Base-by-base conservation (phyloP, 2,329 filamentous ascomycete species). In the Geosmithia flava region DNA sequence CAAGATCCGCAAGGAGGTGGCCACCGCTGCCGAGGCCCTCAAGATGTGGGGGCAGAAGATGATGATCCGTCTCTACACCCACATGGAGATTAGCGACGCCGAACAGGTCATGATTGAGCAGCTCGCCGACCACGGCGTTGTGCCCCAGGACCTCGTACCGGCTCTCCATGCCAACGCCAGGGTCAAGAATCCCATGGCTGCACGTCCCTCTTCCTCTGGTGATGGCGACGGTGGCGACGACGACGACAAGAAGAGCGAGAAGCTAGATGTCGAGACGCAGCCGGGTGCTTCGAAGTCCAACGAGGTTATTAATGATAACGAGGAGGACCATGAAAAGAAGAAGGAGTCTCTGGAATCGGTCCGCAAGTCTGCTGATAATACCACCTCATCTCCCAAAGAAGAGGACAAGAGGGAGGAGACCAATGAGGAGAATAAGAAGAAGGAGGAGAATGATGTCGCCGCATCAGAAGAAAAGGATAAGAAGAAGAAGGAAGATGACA, bases 21-120 rank as follows among this genome's bases (percentile, higher is more conserved):
- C 78, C 29, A 68, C 83, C 51, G 79, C 85, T 1, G 69, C 81
- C 11, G 93, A 96, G 63, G 78, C 82, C 37, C 83, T 87, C 69
- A 85, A 85, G 64, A 96, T 96, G 85, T 98, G 91, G 91, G 82
- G 86, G 49, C 93, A 98, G 63, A 94, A 94, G 69, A 95, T 95
- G 76, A 98, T 98, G 90, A 81, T 96, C 51, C 81, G 91, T 20
- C 64, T 98, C 13, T 98, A 97, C 63, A 72, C 80, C 13, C 93
- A 98, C 65, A 98, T 98, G 93, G 93, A 98, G 51, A 94, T 98
- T 58, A 89, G 83, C 59, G 72, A 83, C 20, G 83, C 79, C 15
- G 93, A 98, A 66, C 93, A 98, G 69, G 74, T 98, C 63, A 98
- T 98, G 93, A 96, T 98, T 55, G 93, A 98, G 68, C 93, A 98